phyloP scores from a whole-genome alignment of 148 eudicot genomes.

The Camellia granthamiana region DNA sequence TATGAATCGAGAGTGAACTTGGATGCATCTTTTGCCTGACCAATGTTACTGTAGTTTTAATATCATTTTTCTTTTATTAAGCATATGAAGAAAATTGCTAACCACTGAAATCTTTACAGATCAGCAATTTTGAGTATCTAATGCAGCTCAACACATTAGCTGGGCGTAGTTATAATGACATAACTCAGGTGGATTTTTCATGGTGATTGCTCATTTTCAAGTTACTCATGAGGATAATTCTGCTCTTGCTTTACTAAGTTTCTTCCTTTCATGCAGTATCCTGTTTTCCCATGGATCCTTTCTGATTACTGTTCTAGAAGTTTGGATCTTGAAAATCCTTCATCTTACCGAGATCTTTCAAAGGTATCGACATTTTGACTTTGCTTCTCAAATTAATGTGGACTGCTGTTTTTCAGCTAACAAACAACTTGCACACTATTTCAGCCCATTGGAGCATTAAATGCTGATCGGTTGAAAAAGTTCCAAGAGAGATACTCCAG shows the following conservation, averaged over 20 bases:
- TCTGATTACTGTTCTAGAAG: conserved; percentile 80
- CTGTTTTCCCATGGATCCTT: conserved; percentile 99
- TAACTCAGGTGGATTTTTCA: conserved; percentile 66
- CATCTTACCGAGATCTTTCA: conserved; percentile 92
- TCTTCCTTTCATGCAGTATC: conserved; percentile 73
- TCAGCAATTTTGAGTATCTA: conserved; percentile 98
- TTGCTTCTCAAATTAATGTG: conserved; percentile 9
- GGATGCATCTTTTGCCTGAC: not conserved
- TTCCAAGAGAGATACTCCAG: conserved; percentile 94
- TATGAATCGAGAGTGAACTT: conserved; percentile 27
- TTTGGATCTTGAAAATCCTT: conserved; percentile 73
- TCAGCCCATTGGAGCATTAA: conserved; percentile 94
- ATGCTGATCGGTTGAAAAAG: conserved; percentile 76
- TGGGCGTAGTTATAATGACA: conserved; percentile 98
- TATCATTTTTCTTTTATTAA: not conserved
- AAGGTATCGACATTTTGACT: conserved; percentile 46
- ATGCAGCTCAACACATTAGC: conserved; percentile 99
- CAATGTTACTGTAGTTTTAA: not conserved
- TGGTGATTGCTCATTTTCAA: conserved; percentile 9
- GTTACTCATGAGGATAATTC: not conserved
- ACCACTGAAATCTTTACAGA: conserved; percentile 48
- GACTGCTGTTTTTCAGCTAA: conserved; percentile 24
- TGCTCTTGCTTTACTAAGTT: conserved; percentile 6
- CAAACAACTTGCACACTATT: conserved; percentile 15
- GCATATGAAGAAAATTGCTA: not conserved